Evolutionary conservation across 2,329 filamentous ascomycete species (phyloP), one percentile per base, ranked within the genome.

Genomic region (Trichoderma cornu-damae): DNA sequence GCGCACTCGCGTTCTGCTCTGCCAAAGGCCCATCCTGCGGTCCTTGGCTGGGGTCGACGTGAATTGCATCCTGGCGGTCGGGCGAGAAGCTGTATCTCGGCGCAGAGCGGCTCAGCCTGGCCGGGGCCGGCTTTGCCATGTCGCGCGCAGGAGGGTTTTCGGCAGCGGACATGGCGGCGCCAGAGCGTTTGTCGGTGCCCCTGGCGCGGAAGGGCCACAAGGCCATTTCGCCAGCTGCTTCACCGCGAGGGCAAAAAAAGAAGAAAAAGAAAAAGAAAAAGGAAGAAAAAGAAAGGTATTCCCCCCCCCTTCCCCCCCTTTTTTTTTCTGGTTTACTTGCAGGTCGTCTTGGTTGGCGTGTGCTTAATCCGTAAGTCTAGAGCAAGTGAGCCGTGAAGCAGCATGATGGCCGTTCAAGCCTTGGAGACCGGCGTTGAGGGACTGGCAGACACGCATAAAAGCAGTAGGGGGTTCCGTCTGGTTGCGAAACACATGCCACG

Each of bases 121-220:
- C 65, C 12, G 69, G 67, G 8, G 60, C 64, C 20, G 63, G 58
- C 53, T 66, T 66, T 16, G 62, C 70, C 32, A 71, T 70, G 61
- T 64, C 68, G 51, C 72, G 74, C 63, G 70, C 72, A 49, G 69
- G 64, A 32, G 67, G 57, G 12, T 75, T 75, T 69, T 84, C 78
- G 67, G 78, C 72, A n/a, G n/a, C n/a, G n/a, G n/a, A n/a, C n/a
- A n/a, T n/a, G 66, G 80, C 79, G 64, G 79, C 75, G 60, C 75
- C 73, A 61, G 77, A 72, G 68, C 79, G 77, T 73, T 78, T 83
- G 73, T 85, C 85, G 72, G 84, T 86, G 73, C 82, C 86, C 74
- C 81, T 86, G 68, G 87, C 85, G 73, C 86, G 80, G 73, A 95
- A 96, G 61, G 86, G 89, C 90, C 90, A 95, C 72, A 92, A 77